phyloP scores from a whole-genome alignment of 164 flowering plant species.

The Berberis thunbergii region DNA sequence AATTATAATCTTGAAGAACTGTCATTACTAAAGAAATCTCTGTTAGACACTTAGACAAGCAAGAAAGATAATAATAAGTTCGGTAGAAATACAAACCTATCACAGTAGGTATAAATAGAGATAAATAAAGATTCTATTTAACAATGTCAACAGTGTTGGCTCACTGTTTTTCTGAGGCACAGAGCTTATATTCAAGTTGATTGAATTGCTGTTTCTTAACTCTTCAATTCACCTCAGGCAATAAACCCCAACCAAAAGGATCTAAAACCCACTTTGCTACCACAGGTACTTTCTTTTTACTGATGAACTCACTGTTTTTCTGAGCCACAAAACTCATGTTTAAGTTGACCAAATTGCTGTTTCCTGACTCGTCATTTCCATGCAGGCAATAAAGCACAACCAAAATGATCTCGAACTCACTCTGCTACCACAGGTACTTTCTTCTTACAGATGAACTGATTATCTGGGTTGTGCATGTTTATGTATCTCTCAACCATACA shows the following conservation, averaged over 20 bases:
- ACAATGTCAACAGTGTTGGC: no score
- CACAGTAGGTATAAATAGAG: no score
- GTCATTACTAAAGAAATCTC: no score
- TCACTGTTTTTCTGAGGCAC: neutral
- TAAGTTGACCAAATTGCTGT: neutral
- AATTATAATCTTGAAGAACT: no score
- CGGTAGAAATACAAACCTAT: no score
- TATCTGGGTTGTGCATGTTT: constrained; percentile 1
- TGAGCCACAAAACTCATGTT: neutral
- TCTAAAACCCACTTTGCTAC: constrained; percentile 16
- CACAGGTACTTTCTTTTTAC: constrained; percentile 24
- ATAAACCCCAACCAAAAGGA: constrained; percentile 17
- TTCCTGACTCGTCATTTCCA: constrained; percentile 7
- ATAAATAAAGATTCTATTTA: no score
- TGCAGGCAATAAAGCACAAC: constrained; percentile 34
- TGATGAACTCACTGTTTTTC: neutral
- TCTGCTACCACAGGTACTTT: constrained; percentile 30
- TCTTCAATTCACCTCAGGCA: constrained; percentile 31
- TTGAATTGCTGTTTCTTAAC: constrained; percentile 4
- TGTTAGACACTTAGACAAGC: no score
- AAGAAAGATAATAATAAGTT: no score
- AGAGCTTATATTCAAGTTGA: neutral
- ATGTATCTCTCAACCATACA: neutral
- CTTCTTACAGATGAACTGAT: neutral
- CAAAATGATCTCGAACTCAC: constrained; percentile 15